Evolutionary conservation across 106 monocot species (phyloP), one percentile per base, ranked within the genome.

Genomic region (Triglochin maritima): DNA sequence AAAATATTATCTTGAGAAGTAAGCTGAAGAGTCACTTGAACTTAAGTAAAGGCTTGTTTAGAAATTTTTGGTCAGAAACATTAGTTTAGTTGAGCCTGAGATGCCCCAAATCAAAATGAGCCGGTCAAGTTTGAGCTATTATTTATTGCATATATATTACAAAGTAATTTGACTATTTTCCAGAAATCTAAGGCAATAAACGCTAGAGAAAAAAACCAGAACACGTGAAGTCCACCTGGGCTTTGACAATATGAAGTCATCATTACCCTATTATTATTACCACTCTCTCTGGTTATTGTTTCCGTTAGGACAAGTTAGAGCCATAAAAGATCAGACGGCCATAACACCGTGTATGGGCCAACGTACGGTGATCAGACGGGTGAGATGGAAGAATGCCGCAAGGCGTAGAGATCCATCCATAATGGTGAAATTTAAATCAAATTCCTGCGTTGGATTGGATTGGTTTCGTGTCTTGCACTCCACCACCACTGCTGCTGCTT

Each of bases 251-350:
- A 2, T 61, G n/a, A 44, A 10, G 5, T 44, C 44, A 62, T 62
- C 62, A 62, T 62, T 62, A 62, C 62, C 44, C 41, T n/a, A 62
- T 44, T 45, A 62, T 62, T 62, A 62, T 46, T 43, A 43, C 13
- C 1, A 45, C 10, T 61, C 4, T 45, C 1, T 62, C 4, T 17
- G 62, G 17, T 62, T 45, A 46, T 9, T 45, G 44, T 62, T 45
- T 29, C 60, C 44, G 29, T 61, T 10, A 41, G 17, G 60, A 60
- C 60, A 60, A 60, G 60, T 43, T 9, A 61, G 29, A 17, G 53
- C 53, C 10, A 53, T 41, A 17, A 61, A 4, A 11, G 10, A 29
- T 61, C 17, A 8, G 29, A 29, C 44, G 12, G 11, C 4, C 4
- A 17, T 61, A 3, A 29, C 44, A 4, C 44, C 12, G 16, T 10